These are phyloP conservation scores for Lecanicillium sp. DNA, from an alignment of 2,329 filamentous ascomycete species.

Conservation along the genomic window DNA sequence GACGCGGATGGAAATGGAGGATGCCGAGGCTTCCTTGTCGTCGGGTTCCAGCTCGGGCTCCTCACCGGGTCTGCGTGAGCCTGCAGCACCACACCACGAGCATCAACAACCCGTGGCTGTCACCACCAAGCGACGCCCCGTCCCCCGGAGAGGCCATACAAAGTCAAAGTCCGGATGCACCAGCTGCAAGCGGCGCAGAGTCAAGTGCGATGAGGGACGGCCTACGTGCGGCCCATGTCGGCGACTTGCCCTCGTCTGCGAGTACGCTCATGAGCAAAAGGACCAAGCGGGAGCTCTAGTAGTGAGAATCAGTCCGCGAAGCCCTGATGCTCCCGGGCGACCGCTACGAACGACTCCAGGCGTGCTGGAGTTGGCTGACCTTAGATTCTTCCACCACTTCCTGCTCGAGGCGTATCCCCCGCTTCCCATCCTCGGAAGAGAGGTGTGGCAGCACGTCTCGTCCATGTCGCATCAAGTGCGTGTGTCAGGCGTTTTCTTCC, in stretches of 20 bases:
- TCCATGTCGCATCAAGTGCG: slow-evolving; percentile 27
- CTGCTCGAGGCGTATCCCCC: slow-evolving; percentile 34
- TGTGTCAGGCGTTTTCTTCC: too few species aligned
- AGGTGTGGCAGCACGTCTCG: slow-evolving; percentile 28
- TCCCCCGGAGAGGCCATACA: slow-evolving; percentile 24
- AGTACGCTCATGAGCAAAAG: too few species aligned
- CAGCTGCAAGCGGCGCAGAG: slow-evolving; percentile 27
- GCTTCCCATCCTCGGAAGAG: slow-evolving; percentile 25
- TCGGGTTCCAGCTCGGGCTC: too few species aligned
- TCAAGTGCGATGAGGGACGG: slow-evolving; percentile 32
- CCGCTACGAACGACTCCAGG: slow-evolving; percentile 12
- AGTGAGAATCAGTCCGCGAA: too few species aligned
- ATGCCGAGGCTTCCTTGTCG: too few species aligned
- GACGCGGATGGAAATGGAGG: too few species aligned
- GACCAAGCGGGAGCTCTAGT: too few species aligned
- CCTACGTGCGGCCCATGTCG: slow-evolving; percentile 27
- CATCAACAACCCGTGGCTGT: too few species aligned
- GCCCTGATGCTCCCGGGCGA: neutral
- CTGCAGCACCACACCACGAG: too few species aligned
- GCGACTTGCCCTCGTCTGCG: neutral
- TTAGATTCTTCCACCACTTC: slow-evolving; percentile 46
- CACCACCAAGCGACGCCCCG: neutral
- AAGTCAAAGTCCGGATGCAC: slow-evolving; percentile 23
- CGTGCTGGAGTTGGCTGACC: slow-evolving; percentile 33
- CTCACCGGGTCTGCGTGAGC: too few species aligned